Evolutionary conservation across 768 basidiomycete species (phyloP).

Genomic region (Hydnomerulius pinastri): DNA sequence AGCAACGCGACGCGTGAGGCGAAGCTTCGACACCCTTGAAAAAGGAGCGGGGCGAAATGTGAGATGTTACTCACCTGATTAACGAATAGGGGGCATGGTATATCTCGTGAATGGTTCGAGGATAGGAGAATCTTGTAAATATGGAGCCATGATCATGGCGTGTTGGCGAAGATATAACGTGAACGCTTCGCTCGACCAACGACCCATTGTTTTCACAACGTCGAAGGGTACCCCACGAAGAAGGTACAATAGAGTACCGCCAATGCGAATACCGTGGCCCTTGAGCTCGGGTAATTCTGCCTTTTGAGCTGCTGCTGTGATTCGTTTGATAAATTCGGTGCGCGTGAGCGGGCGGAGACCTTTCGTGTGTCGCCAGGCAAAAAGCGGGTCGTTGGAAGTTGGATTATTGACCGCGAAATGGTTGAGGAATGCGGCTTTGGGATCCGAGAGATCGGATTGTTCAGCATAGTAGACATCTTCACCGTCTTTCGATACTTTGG

Average conservation of each 20-base stretch:
- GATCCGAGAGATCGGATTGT: slow-evolving; percentile 31
- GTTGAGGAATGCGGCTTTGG: slow-evolving; percentile 18
- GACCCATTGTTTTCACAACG: slow-evolving; percentile 36
- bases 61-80: background rate
- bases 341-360: slow-evolving; percentile 27
- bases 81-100: slow-evolving; percentile 12
- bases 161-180: slow-evolving; percentile 28
- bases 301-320: slow-evolving; percentile 9
- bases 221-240: slow-evolving; percentile 39
- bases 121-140: slow-evolving; percentile 28
- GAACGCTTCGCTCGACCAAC: slow-evolving; percentile 40
- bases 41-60: background rate
- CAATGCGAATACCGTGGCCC: slow-evolving; percentile 30
- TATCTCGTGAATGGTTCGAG: slow-evolving; percentile 6
- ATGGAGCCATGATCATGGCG: slow-evolving; percentile 30
- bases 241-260: slow-evolving; percentile 38
- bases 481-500: slow-evolving; percentile 15
- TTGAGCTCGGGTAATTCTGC: slow-evolving; percentile 15
- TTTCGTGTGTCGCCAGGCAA: slow-evolving; percentile 23
- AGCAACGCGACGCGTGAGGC: too few relatives aligned
- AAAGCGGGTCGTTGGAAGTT: slow-evolving; percentile 24
- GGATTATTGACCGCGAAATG: slow-evolving; percentile 36
- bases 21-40: too few relatives aligned
- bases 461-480: slow-evolving; percentile 38
- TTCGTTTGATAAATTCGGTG: slow-evolving; percentile 20